phyloP scores from a whole-genome alignment of 805 yeast species.

The Danielozyma ontarioensis region DNA sequence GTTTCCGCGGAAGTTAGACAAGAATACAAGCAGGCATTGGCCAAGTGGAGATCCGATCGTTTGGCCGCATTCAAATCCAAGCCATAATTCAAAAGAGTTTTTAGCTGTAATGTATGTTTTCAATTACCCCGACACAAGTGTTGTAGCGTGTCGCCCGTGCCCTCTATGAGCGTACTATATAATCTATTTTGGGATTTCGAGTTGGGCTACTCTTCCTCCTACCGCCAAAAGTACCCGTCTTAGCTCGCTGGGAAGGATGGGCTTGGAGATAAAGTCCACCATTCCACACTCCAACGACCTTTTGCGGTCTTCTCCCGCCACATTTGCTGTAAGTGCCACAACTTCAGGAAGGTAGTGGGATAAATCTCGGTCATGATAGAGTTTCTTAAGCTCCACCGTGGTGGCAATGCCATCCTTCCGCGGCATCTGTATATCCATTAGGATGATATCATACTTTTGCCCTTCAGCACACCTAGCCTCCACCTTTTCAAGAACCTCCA shows the following conservation, averaged over 20 bases:
- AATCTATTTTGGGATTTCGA: too few relatives aligned
- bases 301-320: slow-evolving; percentile 48
- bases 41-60: slow-evolving; percentile 29
- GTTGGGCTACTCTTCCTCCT: too few relatives aligned
- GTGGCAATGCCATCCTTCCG: slow-evolving; percentile 53
- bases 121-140: too few relatives aligned
- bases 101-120: too few relatives aligned
- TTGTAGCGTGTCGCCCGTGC: too few relatives aligned
- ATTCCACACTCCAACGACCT: slow-evolving; percentile 46
- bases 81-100: too few relatives aligned
- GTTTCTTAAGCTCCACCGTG: slow-evolving; percentile 31
- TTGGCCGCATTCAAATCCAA: slow-evolving; percentile 16
- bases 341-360: slow-evolving; percentile 27
- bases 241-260: slow-evolving; percentile 44
- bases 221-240: slow-evolving; percentile 26
- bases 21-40: slow-evolving; percentile 14
- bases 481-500: slow-evolving; percentile 36
- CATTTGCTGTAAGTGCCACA: slow-evolving; percentile 49
- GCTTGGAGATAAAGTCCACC: slow-evolving; percentile 50
- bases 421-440: slow-evolving; percentile 57
- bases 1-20: slow-evolving; percentile 13
- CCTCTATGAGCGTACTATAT: too few relatives aligned
- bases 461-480: slow-evolving; percentile 18
- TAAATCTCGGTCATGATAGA: slow-evolving; percentile 18
- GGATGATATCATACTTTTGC: slow-evolving; percentile 43